Percentiles rank a stretch among this genome's conserved stretches.
Evolutionary conservation across 768 basidiomycete genomes (phyloP).

Genomic region (Termitomyces sp.): DNA sequence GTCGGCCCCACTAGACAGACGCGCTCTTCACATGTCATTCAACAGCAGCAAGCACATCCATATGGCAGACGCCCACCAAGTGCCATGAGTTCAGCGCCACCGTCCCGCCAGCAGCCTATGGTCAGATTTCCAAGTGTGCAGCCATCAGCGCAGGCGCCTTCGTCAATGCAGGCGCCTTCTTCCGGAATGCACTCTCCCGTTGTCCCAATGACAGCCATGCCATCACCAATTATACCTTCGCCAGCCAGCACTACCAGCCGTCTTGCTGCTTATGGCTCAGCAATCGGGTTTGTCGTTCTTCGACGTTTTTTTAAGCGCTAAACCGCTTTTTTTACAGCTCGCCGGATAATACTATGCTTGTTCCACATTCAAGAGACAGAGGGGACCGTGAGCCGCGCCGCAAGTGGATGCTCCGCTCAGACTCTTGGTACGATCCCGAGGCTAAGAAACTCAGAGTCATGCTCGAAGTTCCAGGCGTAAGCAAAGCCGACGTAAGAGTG

Average conservation of each 20-base stretch:
- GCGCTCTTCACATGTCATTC: constrained; percentile 7
- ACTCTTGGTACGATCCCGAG: constrained; percentile 55
- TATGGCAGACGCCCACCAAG: constrained; percentile 14
- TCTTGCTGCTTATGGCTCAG: constrained; percentile 23
- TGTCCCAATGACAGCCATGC: constrained; percentile 18
- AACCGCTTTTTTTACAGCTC: constrained; percentile 17
- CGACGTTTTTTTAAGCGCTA: not conserved
- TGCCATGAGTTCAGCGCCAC: constrained; percentile 17
- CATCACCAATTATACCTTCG: constrained; percentile 24
- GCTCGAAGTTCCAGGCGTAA: constrained; percentile 71
- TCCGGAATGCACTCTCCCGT: constrained; percentile 23
- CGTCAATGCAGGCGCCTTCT: constrained; percentile 21
- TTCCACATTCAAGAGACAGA: constrained; percentile 16
- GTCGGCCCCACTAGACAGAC: constrained; percentile 17
- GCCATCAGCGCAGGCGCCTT: constrained; percentile 20
- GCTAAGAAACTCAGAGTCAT: constrained; percentile 53
- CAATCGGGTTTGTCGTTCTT: constrained; percentile 21
- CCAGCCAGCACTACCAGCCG: constrained; percentile 21
- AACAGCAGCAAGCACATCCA: constrained; percentile 20
- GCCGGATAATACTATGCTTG: constrained; percentile 17
- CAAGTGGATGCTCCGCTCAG: constrained; percentile 55
- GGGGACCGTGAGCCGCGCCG: constrained; percentile 11
- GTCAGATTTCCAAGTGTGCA: constrained; percentile 27
- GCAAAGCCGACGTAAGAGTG: constrained; percentile 54
- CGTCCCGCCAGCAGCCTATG: constrained; percentile 17